Base-by-base conservation (phyloP, 116 monocot genomes). In the Iris pallida region DNA sequence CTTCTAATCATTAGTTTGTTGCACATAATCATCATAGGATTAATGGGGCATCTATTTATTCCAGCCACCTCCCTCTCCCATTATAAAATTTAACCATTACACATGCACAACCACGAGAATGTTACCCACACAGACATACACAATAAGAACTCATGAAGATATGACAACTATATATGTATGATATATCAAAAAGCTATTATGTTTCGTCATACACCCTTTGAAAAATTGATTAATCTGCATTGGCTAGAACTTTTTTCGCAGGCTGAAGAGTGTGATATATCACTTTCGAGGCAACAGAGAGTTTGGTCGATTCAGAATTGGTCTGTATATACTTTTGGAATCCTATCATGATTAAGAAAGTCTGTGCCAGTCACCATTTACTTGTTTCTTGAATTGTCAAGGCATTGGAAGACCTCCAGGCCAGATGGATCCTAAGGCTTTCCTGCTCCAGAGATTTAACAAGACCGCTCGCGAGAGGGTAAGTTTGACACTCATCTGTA, bases 351-450 rank as follows among this genome's bases (percentile, higher is more conserved):
- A 12, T 45, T 47, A 7, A 13, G 2, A 62, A 42, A 64, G 42
- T 12, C 47, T 61, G n/a, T 64, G 7, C 68, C 55, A 54, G 20
- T 48, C 9, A 20, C 3, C 61, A 55, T 18, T 20, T 55, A 55
- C 15, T 16, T 65, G 53, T 47, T 40, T 42, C 47, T 43, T 64
- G 10, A 41, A 46, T 68, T 59, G 53, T 80, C 45, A 52, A 95
- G 92, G 91, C 54, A 97, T 97, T 18, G 97, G 97, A 61, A 83
- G 83, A 70, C 97, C 97, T 64, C 87, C 92, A 16, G 97, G 97
- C 10, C 97, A 92, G 68, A 97, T 97, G 97, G 97, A 97, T 83
- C 97, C 97, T 3, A 97, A 85, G 71, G 92, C 97, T 49, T 92
- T 87, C 76, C 63, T 90, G 42, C 85, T 97, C 64, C 92, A 97